Conservation (phyloP, 441 rosid species). For the Syzygium malaccense region DNA sequence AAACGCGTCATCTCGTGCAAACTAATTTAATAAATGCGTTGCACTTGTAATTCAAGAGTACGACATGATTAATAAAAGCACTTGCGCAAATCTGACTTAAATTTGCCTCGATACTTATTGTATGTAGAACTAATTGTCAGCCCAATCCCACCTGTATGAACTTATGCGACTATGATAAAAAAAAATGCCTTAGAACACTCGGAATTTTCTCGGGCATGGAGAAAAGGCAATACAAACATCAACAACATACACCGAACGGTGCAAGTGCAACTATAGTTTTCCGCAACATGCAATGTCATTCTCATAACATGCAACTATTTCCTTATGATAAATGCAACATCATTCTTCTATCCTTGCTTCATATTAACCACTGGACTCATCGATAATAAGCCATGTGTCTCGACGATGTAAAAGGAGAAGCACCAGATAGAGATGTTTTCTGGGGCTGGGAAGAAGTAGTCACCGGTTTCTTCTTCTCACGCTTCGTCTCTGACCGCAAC, state of each 20-base stretch:
- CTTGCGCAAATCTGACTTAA: neutral
- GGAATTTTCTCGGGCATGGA: neutral
- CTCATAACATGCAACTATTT: neutral
- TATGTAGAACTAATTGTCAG: neutral
- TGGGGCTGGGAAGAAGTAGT: slow-evolving; percentile 23
- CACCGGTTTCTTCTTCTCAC: slow-evolving; percentile 45
- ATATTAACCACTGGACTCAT: slow-evolving; percentile 16
- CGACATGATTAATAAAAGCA: neutral
- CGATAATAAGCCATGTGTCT: slow-evolving; percentile 96
- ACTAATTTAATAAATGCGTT: neutral
- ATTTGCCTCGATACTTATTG: neutral
- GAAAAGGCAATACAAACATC: neutral
- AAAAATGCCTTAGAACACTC: neutral
- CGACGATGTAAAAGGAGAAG: slow-evolving; percentile 79
- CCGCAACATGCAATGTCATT: neutral
- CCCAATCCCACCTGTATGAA: neutral
- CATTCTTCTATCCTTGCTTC: neutral
- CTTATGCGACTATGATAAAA: neutral
- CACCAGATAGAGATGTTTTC: slow-evolving; percentile 30
- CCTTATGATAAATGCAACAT: neutral
- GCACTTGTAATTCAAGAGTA: neutral
- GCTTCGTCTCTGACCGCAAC: slow-evolving; percentile 76
- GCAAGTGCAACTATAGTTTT: neutral
- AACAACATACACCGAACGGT: neutral
- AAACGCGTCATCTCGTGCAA: neutral